Evolutionary conservation across 495 filamentous ascomycete genomes (phyloP).

Genomic region (Podospora fimiseda): DNA sequence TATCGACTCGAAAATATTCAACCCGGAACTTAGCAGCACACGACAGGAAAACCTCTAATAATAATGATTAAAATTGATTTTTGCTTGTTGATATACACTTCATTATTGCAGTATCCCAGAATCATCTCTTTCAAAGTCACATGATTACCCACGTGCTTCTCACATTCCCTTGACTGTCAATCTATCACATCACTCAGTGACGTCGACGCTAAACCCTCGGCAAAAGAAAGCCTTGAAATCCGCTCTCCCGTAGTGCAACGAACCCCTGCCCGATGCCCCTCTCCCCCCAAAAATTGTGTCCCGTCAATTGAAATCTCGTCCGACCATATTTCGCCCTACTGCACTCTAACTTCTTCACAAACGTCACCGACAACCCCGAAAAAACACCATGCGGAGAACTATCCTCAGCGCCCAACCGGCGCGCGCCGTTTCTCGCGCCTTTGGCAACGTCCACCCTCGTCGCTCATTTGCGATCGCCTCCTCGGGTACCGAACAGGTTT

Average conservation of each 20-base stretch:
- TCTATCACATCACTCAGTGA: conserved; percentile 6
- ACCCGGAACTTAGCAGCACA: background rate
- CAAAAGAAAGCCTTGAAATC: conserved; percentile 13
- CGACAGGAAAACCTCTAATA: too few species aligned
- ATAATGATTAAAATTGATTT: background rate
- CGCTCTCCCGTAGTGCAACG: conserved; percentile 1
- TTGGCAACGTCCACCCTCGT: conserved; percentile 16
- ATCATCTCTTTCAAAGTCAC: background rate
- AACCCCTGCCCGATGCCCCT: conserved; percentile 10
- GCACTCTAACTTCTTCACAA: background rate
- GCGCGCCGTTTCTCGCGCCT: conserved; percentile 18
- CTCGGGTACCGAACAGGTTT: conserved; percentile 25
- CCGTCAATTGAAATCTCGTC: background rate
- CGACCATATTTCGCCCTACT: background rate
- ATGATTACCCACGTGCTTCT: background rate
- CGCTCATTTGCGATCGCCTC: conserved; percentile 20
- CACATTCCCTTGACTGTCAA: too few species aligned
- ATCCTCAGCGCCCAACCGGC: conserved; percentile 20
- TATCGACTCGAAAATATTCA: background rate
- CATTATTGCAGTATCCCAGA: too few species aligned
- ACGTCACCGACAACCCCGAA: too few species aligned
- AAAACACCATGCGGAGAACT: conserved; percentile 23
- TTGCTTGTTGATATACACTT: background rate
- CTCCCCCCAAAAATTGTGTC: background rate
- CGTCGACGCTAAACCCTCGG: conserved; percentile 8